phyloP scores from a whole-genome alignment of 108 stramenopile species.

The Asterionellopsis glacialis region DNA sequence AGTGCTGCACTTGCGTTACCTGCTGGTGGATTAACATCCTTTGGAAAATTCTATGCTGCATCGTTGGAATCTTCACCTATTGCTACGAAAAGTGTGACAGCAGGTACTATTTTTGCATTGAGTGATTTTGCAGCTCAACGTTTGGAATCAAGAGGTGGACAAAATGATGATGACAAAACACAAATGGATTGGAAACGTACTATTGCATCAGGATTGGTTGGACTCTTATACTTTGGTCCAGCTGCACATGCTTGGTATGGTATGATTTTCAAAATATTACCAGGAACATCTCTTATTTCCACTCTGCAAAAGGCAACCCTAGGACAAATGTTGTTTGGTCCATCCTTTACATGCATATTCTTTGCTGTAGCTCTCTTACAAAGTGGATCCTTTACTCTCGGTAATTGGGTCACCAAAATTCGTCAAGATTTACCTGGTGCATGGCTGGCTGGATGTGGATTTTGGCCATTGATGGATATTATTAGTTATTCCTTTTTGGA shows the following conservation, averaged over 20 bases:
- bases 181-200: slow-evolving; percentile 49
- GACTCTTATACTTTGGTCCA: slow-evolving; percentile 80
- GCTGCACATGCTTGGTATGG: slow-evolving; percentile 86
- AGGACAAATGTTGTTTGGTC: slow-evolving; percentile 87
- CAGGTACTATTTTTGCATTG: slow-evolving; percentile 65
- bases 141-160: slow-evolving; percentile 9
- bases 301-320: slow-evolving; percentile 75
- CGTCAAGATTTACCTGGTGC: slow-evolving; percentile 66
- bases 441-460: slow-evolving; percentile 71
- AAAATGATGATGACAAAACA: background rate
- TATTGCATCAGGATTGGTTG: slow-evolving; percentile 48
- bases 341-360: slow-evolving; percentile 80
- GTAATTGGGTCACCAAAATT: slow-evolving; percentile 63
- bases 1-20: too few species aligned
- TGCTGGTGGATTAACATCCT: slow-evolving; percentile 1
- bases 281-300: slow-evolving; percentile 49
- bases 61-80: slow-evolving; percentile 49
- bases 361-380: slow-evolving; percentile 69
- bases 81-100: slow-evolving; percentile 74
- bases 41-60: slow-evolving; percentile 23
- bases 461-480: slow-evolving; percentile 89
- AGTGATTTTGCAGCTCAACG: slow-evolving; percentile 70
- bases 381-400: slow-evolving; percentile 46
- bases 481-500: slow-evolving; percentile 68
- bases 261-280: slow-evolving; percentile 54